Percentiles rank a stretch among this genome's conserved stretches.
phyloP scores from a whole-genome alignment of 2,329 filamentous ascomycete genomes.

The Sarocladiaceae sp. region DNA sequence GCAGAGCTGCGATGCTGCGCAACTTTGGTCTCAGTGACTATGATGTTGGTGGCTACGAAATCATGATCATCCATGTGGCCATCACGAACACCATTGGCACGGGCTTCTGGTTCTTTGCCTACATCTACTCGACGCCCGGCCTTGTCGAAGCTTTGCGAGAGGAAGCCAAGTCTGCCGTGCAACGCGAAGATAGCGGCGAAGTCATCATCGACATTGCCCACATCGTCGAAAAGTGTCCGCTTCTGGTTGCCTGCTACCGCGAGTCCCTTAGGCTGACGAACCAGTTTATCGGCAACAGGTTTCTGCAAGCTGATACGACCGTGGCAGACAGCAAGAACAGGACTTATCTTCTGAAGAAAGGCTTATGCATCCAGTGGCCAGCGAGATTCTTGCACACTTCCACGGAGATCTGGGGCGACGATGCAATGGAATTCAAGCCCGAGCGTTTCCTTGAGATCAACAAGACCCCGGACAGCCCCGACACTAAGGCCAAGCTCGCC shows the following conservation, averaged over 20 bases:
- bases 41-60: constrained; percentile 23
- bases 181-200: background rate
- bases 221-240: constrained; percentile 31
- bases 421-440: constrained; percentile 10
- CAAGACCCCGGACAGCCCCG: constrained; percentile 7
- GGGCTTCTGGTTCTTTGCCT: constrained; percentile 28
- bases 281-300: constrained; percentile 10
- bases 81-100: constrained; percentile 31
- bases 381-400: constrained; percentile 8
- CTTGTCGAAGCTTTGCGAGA: constrained; percentile 20
- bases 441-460: constrained; percentile 11
- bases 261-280: constrained; percentile 32
- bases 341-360: constrained; percentile 20
- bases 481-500: constrained; percentile 10
- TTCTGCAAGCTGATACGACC: constrained; percentile 31
- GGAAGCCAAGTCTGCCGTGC: constrained; percentile 21
- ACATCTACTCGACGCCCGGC: constrained; percentile 21
- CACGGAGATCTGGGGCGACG: constrained; percentile 10
- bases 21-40: constrained; percentile 20
- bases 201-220: constrained; percentile 26
- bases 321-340: constrained; percentile 15
- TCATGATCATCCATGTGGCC: constrained; percentile 23
- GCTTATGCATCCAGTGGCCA: constrained; percentile 13
- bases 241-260: constrained; percentile 35
- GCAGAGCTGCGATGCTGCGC: constrained; percentile 21